Evolutionary conservation across 1,284 basidiomycete species (phyloP).

Genomic region (Ganoderma boninense): DNA sequence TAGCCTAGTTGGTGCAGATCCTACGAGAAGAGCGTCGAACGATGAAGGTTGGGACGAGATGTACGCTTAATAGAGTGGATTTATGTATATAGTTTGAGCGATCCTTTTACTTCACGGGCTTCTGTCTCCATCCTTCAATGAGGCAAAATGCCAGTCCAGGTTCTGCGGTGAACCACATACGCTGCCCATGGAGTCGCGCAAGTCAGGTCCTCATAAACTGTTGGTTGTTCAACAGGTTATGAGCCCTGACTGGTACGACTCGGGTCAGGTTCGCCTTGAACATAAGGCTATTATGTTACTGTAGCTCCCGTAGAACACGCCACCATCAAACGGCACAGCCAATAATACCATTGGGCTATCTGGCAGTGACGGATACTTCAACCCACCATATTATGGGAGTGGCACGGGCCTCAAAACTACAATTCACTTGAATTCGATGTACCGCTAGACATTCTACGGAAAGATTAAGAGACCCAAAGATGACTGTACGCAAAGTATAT

Average conservation of each 20-base stretch:
- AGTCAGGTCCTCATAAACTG: slow-evolving; percentile 24
- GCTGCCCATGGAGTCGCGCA: neutral
- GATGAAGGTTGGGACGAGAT: slow-evolving; percentile 46
- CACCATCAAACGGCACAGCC: neutral
- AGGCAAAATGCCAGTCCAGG: neutral
- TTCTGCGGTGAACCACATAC: neutral
- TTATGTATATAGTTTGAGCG: neutral
- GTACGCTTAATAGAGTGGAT: slow-evolving; percentile 33
- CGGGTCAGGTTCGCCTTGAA: neutral
- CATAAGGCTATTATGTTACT: neutral
- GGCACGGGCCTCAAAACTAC: neutral
- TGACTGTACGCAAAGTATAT: neutral
- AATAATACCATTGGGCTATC: neutral
- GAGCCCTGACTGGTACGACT: slow-evolving; percentile 26
- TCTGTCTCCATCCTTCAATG: neutral
- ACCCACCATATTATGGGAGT: neutral
- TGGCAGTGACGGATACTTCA: neutral
- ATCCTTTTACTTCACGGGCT: neutral
- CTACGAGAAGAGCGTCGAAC: slow-evolving; percentile 33
- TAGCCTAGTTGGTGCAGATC: slow-evolving; percentile 15
- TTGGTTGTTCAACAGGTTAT: slow-evolving; percentile 26
- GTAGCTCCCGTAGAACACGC: neutral
- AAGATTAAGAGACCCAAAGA: slow-evolving; percentile 1
- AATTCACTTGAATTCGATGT: neutral
- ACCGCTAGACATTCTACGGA: neutral